Base-by-base conservation (phyloP, 257 asterid genomes). In the Solanum lignicaule region DNA sequence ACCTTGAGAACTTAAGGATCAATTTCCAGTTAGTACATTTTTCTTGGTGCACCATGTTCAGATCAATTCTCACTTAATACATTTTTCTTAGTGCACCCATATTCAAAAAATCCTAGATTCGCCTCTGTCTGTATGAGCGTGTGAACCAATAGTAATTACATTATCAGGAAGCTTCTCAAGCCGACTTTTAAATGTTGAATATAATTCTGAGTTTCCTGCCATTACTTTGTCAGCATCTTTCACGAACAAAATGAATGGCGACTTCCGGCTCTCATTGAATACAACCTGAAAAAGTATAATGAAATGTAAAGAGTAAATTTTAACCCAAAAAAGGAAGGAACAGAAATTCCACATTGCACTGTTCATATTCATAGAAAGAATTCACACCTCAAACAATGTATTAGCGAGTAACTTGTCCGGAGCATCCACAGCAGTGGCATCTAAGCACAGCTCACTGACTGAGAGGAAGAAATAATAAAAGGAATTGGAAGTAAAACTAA, bases 151-250 rank as follows among this genome's bases (percentile, higher is more conserved):
- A 58, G 95, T 91, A 43, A 95, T 95, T 11, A 95, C 92, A 90
- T 95, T 95, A 90, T 92, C 92, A 25, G 98, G 98, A 88, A 97
- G 94, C 93, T 90, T 95, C 90, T 95, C 98, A 85, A 97, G 94
- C 92, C 90, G 96, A 90, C 86, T 90, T 90, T 91, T 95, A 86
- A 95, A 94, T 60, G 94, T 87, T 83, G 94, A 85, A 87, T 89
- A 93, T 38, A 95, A 92, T 83, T 94, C 98, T 16, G 96, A 89
- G 90, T 90, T 94, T 85, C 98, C 98, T 0, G 93, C 93, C 91
- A 96, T 91, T 84, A 94, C 93, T 91, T 95, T 95, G 91, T 95
- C 99, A 52, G 97, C 95, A 89, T 97, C 98, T 94, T 95, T 97
- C 92, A 95, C 89, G 83, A 95, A 97, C 91, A 97, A 92, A 90